Percentiles rank a stretch among this genome's conserved stretches.
These are phyloP conservation scores for Carex pumila DNA, from an alignment of 176 grass and related monocot genomes.

Conservation along the genomic window DNA sequence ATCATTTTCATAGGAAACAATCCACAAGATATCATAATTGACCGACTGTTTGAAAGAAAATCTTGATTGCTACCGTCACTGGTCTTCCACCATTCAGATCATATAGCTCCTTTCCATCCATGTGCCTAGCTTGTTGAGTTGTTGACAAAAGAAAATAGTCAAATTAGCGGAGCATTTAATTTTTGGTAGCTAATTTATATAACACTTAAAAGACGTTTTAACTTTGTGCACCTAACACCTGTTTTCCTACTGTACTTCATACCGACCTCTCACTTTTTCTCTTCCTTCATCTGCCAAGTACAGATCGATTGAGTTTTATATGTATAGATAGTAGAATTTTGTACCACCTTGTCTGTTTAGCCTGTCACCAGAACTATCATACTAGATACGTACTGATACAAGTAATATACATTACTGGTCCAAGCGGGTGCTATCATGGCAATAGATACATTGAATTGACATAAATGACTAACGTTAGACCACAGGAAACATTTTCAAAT, in stretches of 20 bases:
- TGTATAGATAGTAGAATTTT: not conserved
- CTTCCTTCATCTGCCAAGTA: not conserved
- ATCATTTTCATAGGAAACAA: not conserved
- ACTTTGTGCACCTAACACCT: not conserved
- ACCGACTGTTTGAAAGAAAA: not conserved
- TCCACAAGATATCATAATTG: not conserved
- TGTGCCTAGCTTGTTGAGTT: not conserved
- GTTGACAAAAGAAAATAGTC: not conserved
- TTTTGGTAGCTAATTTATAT: not conserved
- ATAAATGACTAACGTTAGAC: not conserved
- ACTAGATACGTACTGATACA: not conserved
- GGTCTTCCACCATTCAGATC: not conserved
- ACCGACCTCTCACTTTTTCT: not conserved
- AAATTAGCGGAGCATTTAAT: not conserved
- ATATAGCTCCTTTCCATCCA: not conserved
- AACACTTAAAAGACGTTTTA: not conserved
- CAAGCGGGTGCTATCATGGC: not conserved
- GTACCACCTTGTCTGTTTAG: not conserved
- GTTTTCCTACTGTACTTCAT: not conserved
- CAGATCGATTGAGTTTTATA: not conserved
- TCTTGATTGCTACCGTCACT: not conserved
- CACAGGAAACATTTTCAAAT: not conserved
- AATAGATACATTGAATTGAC: not conserved
- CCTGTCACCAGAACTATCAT: not conserved
- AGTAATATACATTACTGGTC: not conserved